Evolutionary conservation across 768 basidiomycete species (phyloP).

Genomic region (Russula olivacea): DNA sequence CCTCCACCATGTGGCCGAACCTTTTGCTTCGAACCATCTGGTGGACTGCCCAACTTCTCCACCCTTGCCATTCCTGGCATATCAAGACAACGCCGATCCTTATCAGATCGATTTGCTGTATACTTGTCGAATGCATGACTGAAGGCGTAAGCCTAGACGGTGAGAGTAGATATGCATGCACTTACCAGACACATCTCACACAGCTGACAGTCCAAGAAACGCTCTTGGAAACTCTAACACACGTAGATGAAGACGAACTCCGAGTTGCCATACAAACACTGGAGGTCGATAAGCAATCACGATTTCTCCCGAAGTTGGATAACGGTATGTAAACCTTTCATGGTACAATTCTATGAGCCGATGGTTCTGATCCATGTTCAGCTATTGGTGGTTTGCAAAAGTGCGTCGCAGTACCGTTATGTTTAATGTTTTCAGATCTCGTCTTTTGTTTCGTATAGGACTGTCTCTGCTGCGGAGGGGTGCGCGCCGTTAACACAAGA

Average conservation of each 20-base stretch:
- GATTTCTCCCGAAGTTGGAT: conserved; percentile 5
- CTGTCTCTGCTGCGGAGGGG: neutral
- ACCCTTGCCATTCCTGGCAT: conserved; percentile 16
- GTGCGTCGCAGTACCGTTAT: neutral
- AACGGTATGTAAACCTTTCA: neutral
- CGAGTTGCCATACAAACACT: conserved; percentile 6
- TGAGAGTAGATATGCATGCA: neutral
- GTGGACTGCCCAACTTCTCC: conserved; percentile 16
- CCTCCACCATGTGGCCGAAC: neutral
- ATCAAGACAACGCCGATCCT: conserved; percentile 2
- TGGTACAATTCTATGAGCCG: neutral
- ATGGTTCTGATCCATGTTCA: conserved; percentile 5
- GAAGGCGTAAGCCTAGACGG: neutral
- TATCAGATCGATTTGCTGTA: conserved; percentile 10
- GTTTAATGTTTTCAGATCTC: neutral
- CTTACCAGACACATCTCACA: neutral
- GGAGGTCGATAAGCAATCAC: conserved; percentile 9
- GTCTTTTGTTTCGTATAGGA: neutral
- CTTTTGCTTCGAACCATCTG: conserved; percentile 22
- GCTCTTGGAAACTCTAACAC: conserved; percentile 7
- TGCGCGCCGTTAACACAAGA: neutral
- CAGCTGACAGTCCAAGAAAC: conserved; percentile 4
- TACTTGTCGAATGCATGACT: conserved; percentile 9
- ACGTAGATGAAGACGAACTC: conserved; percentile 1
- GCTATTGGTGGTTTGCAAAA: conserved; percentile 4